phyloP scores from a whole-genome alignment of 1,139 yeast genomes.

The Yamadazyma oceani region DNA sequence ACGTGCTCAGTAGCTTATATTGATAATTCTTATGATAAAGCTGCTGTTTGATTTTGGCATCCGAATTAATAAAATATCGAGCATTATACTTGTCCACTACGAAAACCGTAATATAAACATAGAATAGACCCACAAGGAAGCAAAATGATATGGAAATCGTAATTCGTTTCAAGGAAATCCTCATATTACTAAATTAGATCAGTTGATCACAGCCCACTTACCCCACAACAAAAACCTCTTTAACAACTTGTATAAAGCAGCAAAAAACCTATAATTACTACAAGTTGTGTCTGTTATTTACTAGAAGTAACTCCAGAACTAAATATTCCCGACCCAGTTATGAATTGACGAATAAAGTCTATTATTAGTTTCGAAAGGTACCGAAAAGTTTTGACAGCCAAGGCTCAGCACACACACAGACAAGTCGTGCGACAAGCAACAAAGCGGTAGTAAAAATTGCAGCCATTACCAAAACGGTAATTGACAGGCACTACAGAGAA shows the following conservation, averaged over 20 bases:
- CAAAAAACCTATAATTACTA: no score
- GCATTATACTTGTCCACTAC: constrained; percentile 5
- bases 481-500: no score
- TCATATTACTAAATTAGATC: constrained; percentile 11
- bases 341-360: no score
- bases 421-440: background rate
- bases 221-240: no score
- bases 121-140: constrained; percentile 6
- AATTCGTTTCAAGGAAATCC: constrained; percentile 17
- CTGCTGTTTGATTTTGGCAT: constrained; percentile 18
- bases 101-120: constrained; percentile 4
- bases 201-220: no score
- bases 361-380: no score
- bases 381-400: background rate
- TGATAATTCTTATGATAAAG: constrained; percentile 34
- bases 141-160: constrained; percentile 4
- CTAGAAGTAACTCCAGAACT: no score
- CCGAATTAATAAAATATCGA: constrained; percentile 11
- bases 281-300: no score
- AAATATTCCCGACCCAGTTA: no score
- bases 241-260: no score
- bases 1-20: constrained; percentile 25
- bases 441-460: no score
- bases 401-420: constrained; percentile 4
- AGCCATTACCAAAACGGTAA: background rate